phyloP scores from a whole-genome alignment of 495 filamentous ascomycete genomes.

The Elasticomyces elasticus region DNA sequence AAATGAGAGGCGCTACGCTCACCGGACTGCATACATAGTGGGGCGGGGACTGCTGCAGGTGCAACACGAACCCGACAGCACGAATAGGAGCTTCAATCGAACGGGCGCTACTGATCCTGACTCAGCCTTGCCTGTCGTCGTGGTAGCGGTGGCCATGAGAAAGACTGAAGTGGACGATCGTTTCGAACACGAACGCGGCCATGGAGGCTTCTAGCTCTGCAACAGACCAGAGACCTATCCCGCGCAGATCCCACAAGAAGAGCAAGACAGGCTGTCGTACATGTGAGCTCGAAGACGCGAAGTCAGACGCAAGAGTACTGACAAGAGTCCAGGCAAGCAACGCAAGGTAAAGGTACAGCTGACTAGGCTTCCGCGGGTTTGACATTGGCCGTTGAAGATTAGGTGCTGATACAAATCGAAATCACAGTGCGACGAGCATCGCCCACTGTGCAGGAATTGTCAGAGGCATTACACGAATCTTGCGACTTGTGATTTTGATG shows the following conservation, averaged over 20 bases:
- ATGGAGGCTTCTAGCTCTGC: not conserved
- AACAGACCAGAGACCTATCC: not conserved
- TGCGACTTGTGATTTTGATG: conserved; percentile 11
- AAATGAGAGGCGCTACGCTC: not conserved
- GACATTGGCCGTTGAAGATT: not conserved
- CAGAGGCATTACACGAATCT: conserved; percentile 10
- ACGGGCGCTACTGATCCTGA: no score
- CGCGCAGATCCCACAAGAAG: conserved; percentile 9
- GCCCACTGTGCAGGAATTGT: conserved; percentile 7
- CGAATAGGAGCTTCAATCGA: conserved; percentile 1
- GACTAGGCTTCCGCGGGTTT: no score
- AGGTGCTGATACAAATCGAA: not conserved
- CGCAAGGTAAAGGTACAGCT: no score
- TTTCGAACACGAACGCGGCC: not conserved
- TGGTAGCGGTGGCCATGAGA: not conserved
- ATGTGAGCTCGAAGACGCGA: conserved; percentile 10
- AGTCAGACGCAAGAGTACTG: no score
- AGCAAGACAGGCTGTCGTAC: conserved; percentile 13
- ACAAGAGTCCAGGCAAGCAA: no score
- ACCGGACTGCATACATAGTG: not conserved
- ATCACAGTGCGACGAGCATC: conserved; percentile 10
- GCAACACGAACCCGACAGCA: conserved; percentile 5
- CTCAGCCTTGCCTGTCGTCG: no score
- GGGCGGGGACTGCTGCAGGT: not conserved
- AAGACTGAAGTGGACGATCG: not conserved